Conservation (phyloP, 129 eudicot species). For the Saposhnikovia divaricata region DNA sequence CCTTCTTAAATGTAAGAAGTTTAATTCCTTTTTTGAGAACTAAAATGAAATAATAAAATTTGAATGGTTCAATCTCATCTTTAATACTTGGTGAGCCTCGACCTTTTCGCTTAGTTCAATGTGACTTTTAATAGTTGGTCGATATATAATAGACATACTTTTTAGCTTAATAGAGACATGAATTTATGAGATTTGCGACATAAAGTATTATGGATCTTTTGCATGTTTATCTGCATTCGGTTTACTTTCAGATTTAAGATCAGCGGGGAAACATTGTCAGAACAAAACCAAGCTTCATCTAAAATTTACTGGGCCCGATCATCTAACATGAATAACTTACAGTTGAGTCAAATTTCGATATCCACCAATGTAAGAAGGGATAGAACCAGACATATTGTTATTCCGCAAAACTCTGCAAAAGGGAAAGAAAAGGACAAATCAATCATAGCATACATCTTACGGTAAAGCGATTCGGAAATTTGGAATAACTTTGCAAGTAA, state of each 20-base stretch:
- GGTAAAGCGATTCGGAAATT: not conserved
- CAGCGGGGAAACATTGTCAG: not conserved
- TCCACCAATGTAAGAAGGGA: conserved; percentile 54
- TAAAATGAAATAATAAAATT: not conserved
- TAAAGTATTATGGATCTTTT: not conserved
- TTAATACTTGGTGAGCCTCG: not conserved
- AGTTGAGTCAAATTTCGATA: conserved; percentile 37
- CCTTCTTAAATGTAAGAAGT: not conserved
- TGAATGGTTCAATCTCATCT: not conserved
- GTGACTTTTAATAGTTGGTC: not conserved
- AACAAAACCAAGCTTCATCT: not conserved
- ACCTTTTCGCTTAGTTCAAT: not conserved
- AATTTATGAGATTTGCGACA: not conserved
- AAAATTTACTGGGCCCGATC: not conserved
- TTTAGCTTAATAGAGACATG: not conserved
- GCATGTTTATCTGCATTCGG: not conserved
- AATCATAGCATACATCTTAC: not conserved
- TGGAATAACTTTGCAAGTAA: not conserved
- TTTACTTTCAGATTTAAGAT: not conserved
- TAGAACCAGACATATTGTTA: conserved; percentile 61
- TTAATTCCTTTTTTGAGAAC: not conserved
- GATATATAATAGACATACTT: not conserved
- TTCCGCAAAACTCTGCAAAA: conserved; percentile 51
- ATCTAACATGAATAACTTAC: conserved; percentile 35
- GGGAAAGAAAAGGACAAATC: not conserved